Evolutionary conservation across 352 stramenopile genomes (phyloP), one percentile per base, ranked within the genome.

Genomic region (Aphanomyces euteiches): DNA sequence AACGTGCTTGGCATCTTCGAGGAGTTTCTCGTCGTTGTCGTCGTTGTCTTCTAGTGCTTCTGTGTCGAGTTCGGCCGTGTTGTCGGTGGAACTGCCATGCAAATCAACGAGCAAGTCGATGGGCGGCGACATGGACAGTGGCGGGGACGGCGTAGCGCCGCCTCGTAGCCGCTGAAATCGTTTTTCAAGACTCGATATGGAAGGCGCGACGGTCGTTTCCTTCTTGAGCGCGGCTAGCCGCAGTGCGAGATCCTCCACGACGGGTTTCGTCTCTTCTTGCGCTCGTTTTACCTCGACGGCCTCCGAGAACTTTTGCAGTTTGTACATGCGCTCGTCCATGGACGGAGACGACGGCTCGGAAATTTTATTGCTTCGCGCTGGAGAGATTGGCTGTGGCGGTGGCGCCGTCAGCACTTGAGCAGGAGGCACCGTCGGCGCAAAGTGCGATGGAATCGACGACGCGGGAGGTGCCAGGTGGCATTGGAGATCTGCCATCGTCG

Each of bases 151-250:
- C 1, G 59, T 28, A 7, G n/a, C 40, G 3, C 57, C 43, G 17
- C 47, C 64, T 8, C 64, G 64, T 5, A 70, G 54, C 6, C 21
- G 45, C 36, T 47, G 53, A 3, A 60, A 34, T 61, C 64, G 36
- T 0, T 43, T 45, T 70, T 70, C 64, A 21, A 70, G 47, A 10
- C 47, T 56, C 19, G 28, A n/a, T 7, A 70, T 7, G 47, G 64
- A 50, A 4, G 64, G 64, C 3, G 47, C 64, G 17, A 54, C 34
- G 15, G 45, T 70, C 0, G 64, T 56, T 39, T 70, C 64, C 15
- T 48, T 70, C 54, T 70, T 70, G 36, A 70, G 40, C n/a, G 64
- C 64, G 21, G 64, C 64, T 15, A 70, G 47, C 12, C 64, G 64
- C 10, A 70, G 64, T 41, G 53, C 64, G 47, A 70, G 48, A 37